Evolutionary conservation across 2,329 filamentous ascomycete genomes (phyloP).

Genomic region (Penicillium brevicompactum): DNA sequence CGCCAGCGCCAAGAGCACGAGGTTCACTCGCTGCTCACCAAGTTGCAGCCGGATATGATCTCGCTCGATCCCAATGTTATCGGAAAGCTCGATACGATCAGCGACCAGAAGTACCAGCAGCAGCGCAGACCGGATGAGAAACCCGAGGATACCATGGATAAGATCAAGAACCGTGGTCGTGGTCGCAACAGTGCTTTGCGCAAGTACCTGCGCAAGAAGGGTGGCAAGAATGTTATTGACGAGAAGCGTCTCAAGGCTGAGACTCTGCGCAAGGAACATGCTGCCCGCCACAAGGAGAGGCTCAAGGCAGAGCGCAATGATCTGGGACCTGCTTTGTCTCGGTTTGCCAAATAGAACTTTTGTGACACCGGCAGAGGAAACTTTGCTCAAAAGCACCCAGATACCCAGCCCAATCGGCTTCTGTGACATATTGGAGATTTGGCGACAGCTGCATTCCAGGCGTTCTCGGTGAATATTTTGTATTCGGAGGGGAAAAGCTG

Average conservation of each 20-base stretch:
- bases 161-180: constrained; percentile 73
- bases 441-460: constrained; percentile 29
- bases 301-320: constrained; percentile 70
- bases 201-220: constrained; percentile 88
- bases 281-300: constrained; percentile 68
- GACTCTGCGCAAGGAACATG: constrained; percentile 71
- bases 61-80: constrained; percentile 90
- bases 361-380: constrained; percentile 7
- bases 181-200: constrained; percentile 88
- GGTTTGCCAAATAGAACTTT: constrained; percentile 73
- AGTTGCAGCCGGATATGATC: constrained; percentile 96
- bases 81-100: constrained; percentile 80
- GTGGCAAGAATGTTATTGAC: constrained; percentile 91
- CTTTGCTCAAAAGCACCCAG: constrained; percentile 17
- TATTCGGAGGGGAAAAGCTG: constrained; percentile 25
- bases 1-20: constrained; percentile 93
- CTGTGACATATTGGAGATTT: constrained; percentile 22
- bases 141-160: constrained; percentile 59
- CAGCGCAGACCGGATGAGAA: constrained; percentile 80
- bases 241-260: constrained; percentile 88
- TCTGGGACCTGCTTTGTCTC: constrained; percentile 79
- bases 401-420: constrained; percentile 26
- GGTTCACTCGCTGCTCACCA: constrained; percentile 87
- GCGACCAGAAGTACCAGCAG: constrained; percentile 72
- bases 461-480: constrained; percentile 23